Base-by-base conservation (phyloP, 495 filamentous ascomycete genomes). In the Monascus purpureus region DNA sequence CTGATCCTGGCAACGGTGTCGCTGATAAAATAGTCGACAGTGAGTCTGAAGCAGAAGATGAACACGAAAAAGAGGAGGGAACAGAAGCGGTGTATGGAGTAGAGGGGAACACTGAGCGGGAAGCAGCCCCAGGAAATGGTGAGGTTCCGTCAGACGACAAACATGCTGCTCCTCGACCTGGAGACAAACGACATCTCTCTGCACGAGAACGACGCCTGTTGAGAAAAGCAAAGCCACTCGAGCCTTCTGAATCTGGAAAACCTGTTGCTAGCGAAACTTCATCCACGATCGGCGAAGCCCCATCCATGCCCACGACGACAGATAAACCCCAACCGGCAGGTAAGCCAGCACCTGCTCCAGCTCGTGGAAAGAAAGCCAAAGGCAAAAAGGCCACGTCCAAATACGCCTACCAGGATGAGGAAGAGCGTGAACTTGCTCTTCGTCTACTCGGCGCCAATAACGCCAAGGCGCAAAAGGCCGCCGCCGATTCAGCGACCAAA, bases 351-450 rank as follows among this genome's bases (percentile, higher is more conserved):
- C 41, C 39, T 35, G 49, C 52, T 20, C 53, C 53, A 19, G 73
- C 80, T 24, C 82, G 88, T 16, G 90, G 86, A 23, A 88, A 93
- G 54, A 75, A 71, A 35, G 68, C 64, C 27, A 97, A 94, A 49
- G 72, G 73, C 28, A 93, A 90, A 61, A 93, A 92, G 46, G 72
- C 81, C 0, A 83, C 84, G 16, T 57, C 69, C 28, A 96, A 95
- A 57, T 97, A 97, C 53, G 85, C 83, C 19, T 67, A 92, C 44
- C 90, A 97, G 66, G 86, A 94, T 45, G 86, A 92, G 12, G 86
- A 90, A 47, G 90, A 97, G 40, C 81, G 86, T 25, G 72, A 68
- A 20, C 65, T 87, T 1, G 85, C 86, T 33, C 75, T 94, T 47
- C 69, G 72, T 11, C 64, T 95, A 11, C 74, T 94, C 8, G 90